Percentiles rank a stretch among this genome's conserved stretches.
phyloP scores from a whole-genome alignment of 345 rosid species.

The Hevea brasiliensis region DNA sequence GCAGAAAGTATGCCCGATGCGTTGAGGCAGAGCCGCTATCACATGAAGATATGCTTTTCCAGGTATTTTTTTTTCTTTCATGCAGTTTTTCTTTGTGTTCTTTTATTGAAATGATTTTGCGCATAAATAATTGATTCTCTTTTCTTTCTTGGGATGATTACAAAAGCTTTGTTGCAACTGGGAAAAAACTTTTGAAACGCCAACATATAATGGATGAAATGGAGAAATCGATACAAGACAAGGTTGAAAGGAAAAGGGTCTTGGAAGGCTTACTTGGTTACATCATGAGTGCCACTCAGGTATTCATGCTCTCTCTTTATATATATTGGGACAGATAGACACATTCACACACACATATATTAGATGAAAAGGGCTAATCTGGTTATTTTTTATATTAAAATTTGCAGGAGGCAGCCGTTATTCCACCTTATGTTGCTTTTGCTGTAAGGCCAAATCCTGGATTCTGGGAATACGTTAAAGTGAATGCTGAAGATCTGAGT shows the following conservation, averaged over 20 bases:
- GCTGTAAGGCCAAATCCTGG: conserved; percentile 90
- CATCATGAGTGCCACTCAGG: conserved; percentile 70
- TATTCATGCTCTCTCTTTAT: background rate
- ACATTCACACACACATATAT: background rate
- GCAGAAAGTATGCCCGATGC: conserved; percentile 91
- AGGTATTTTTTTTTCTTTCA: conserved; percentile 34
- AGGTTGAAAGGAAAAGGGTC: conserved; percentile 55
- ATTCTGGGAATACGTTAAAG: conserved; percentile 84
- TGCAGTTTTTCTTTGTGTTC: background rate
- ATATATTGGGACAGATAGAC: too few relatives aligned
- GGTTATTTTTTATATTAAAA: background rate
- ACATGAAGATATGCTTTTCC: conserved; percentile 78
- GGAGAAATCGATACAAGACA: conserved; percentile 60
- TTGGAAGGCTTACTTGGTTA: conserved; percentile 78
- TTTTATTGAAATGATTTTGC: background rate
- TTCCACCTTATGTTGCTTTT: conserved; percentile 76
- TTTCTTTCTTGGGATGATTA: background rate
- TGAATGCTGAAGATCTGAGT: conserved; percentile 52
- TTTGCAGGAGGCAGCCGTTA: conserved; percentile 79
- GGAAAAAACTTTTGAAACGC: conserved; percentile 68
- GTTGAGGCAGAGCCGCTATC: conserved; percentile 63
- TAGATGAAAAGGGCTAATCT: background rate
- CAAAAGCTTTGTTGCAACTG: conserved; percentile 53
- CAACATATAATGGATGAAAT: conserved; percentile 62
- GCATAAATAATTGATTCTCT: background rate